Percentiles rank a stretch among this genome's conserved stretches.
Conservation (phyloP, 2,329 filamentous ascomycete species). For the Scedosporium aurantiacum region DNA sequence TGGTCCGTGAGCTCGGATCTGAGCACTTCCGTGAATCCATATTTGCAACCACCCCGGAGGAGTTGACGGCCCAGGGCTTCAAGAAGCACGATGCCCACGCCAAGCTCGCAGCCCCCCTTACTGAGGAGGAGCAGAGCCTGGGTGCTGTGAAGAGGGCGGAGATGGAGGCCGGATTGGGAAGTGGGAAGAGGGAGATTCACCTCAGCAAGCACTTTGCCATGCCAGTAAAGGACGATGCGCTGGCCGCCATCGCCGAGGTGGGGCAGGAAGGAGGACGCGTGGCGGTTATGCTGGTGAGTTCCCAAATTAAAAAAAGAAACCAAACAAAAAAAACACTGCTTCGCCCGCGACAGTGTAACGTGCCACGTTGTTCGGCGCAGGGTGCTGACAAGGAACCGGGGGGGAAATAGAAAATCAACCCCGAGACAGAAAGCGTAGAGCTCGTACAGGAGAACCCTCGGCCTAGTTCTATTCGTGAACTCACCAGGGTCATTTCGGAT, state of each 20-base stretch:
- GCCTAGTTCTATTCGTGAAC: constrained; percentile 43
- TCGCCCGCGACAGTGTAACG: background rate
- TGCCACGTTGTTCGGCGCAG: background rate
- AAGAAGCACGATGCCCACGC: constrained; percentile 60
- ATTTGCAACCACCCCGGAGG: constrained; percentile 58
- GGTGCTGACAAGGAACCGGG: background rate
- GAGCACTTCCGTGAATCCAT: constrained; percentile 70
- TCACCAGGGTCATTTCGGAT: constrained; percentile 49
- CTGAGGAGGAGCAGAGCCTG: constrained; percentile 63
- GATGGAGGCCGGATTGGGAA: constrained; percentile 61
- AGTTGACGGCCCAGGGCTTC: constrained; percentile 61
- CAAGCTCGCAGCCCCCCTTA: constrained; percentile 56
- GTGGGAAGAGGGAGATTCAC: constrained; percentile 46
- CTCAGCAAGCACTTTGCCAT: constrained; percentile 46
- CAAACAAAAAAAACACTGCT: background rate
- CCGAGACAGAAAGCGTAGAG: constrained; percentile 56
- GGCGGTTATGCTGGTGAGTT: constrained; percentile 55
- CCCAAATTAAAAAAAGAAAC: background rate
- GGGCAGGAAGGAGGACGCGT: constrained; percentile 36
- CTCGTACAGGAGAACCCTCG: constrained; percentile 44
- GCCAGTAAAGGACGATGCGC: constrained; percentile 50
- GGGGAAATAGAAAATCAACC: constrained; percentile 54
- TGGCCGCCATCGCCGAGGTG: constrained; percentile 51
- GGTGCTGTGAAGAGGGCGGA: constrained; percentile 66
- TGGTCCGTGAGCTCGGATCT: constrained; percentile 64